These are phyloP conservation scores for Plasmodium blacklocki DNA, from an alignment of 169 alveolate genomes.

Conservation along the genomic window DNA sequence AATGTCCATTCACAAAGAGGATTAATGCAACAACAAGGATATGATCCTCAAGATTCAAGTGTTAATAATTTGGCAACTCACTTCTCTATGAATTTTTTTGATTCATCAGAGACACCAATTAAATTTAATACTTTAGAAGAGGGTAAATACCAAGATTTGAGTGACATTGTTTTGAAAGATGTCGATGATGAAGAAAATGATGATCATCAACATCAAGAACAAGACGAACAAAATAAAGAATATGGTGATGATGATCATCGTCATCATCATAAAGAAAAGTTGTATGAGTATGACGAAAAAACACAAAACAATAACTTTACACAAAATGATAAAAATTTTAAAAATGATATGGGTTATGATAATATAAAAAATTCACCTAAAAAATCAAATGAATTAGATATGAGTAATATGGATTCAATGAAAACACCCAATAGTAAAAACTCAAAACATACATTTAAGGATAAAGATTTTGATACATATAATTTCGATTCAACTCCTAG, in stretches of 20 bases:
- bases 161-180: constrained; percentile 59
- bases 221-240: neutral
- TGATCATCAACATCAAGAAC: neutral
- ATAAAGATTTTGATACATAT: constrained; percentile 22
- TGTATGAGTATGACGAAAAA: neutral
- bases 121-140: constrained; percentile 21
- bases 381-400: constrained; percentile 1
- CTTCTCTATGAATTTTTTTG: constrained; percentile 34
- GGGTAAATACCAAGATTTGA: constrained; percentile 34
- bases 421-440: constrained; percentile 41
- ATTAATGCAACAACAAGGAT: neutral
- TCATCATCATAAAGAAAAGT: neutral
- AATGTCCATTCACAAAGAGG: neutral
- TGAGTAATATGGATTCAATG: constrained; percentile 11
- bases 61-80: constrained; percentile 1
- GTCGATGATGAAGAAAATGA: constrained; percentile 13
- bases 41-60: neutral
- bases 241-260: neutral
- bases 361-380: neutral
- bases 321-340: neutral
- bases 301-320: neutral
- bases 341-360: neutral
- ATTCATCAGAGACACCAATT: constrained; percentile 67
- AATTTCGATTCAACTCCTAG: constrained; percentile 60
- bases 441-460: constrained; percentile 7